These are phyloP conservation scores for Fusarium bulbicola DNA, from an alignment of 2,329 filamentous ascomycete species.

Conservation along the genomic window DNA sequence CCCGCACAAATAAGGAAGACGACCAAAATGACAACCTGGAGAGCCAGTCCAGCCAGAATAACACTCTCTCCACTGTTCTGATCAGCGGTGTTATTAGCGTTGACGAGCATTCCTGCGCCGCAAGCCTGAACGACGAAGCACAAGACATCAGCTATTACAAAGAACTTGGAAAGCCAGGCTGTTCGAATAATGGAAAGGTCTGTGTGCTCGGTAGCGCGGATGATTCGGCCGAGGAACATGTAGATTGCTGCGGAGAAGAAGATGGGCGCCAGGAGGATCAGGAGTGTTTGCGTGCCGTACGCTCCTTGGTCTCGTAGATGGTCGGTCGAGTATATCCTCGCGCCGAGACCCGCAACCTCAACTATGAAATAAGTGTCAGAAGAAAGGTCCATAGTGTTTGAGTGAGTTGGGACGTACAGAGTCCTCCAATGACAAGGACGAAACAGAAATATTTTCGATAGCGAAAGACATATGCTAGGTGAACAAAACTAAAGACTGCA, in stretches of 20 bases:
- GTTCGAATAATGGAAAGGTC: not conserved
- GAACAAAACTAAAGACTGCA: not conserved
- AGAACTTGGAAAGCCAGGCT: not conserved
- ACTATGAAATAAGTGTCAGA: not conserved
- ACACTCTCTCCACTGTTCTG: not conserved
- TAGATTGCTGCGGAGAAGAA: not conserved
- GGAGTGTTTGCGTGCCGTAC: not conserved
- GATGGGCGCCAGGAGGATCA: not conserved
- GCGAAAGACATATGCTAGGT: not conserved
- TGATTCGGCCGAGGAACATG: not conserved
- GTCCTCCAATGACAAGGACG: not conserved
- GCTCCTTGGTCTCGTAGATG: not conserved
- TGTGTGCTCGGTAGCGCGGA: not conserved
- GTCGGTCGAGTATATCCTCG: not conserved
- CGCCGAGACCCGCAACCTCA: not conserved
- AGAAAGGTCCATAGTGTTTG: fast-evolving
- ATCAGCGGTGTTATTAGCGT: not conserved
- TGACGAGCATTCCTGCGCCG: not conserved
- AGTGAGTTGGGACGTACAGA: not conserved
- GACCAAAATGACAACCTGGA: not conserved
- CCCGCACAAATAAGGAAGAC: not conserved
- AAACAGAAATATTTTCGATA: not conserved
- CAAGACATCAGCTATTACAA: not conserved
- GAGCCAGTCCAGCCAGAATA: not conserved
- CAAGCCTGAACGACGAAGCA: not conserved